Percentiles rank a stretch among this genome's conserved stretches.
These are phyloP conservation scores for Epichloe gansuensis DNA, from an alignment of 2,329 filamentous ascomycete species.

Conservation along the genomic window DNA sequence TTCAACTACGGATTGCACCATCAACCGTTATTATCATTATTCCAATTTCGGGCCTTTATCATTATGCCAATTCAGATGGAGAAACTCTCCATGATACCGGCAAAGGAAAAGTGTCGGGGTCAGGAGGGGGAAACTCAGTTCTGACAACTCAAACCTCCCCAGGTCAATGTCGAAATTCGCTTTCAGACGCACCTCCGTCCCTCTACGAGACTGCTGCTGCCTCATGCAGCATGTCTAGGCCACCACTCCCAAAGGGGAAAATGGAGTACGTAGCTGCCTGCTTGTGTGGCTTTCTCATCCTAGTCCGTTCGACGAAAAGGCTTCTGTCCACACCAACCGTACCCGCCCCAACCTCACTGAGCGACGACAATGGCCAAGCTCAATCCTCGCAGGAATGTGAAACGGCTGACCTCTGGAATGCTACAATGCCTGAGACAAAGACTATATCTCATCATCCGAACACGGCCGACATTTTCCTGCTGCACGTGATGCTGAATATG, in stretches of 20 bases:
- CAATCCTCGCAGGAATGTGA: slow-evolving; percentile 16
- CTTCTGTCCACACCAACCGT: slow-evolving; percentile 1
- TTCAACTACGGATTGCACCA: not conserved
- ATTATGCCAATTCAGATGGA: not conserved
- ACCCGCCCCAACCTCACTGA: slow-evolving; percentile 18
- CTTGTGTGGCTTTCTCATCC: slow-evolving; percentile 4
- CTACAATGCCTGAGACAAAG: slow-evolving; percentile 23
- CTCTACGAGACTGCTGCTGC: not conserved
- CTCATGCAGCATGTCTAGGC: not conserved
- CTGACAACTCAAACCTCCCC: not conserved
- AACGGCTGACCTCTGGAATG: slow-evolving; percentile 21
- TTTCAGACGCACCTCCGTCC: not conserved
- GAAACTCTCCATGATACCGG: not conserved
- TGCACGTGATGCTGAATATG: slow-evolving; percentile 15
- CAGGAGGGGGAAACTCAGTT: not conserved
- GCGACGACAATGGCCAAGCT: slow-evolving; percentile 22
- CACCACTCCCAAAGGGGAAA: not conserved
- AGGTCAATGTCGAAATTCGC: not conserved
- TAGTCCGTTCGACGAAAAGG: not conserved
- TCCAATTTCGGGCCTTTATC: not conserved
- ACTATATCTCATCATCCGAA: slow-evolving; percentile 17
- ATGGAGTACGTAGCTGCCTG: not conserved
- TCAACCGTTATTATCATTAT: not conserved
- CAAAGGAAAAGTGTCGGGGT: slow-evolving; percentile 2
- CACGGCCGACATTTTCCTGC: slow-evolving; percentile 11